Evolutionary conservation across 2,329 filamentous ascomycete genomes (phyloP).

Genomic region (Ophiostoma himal-ulmi): DNA sequence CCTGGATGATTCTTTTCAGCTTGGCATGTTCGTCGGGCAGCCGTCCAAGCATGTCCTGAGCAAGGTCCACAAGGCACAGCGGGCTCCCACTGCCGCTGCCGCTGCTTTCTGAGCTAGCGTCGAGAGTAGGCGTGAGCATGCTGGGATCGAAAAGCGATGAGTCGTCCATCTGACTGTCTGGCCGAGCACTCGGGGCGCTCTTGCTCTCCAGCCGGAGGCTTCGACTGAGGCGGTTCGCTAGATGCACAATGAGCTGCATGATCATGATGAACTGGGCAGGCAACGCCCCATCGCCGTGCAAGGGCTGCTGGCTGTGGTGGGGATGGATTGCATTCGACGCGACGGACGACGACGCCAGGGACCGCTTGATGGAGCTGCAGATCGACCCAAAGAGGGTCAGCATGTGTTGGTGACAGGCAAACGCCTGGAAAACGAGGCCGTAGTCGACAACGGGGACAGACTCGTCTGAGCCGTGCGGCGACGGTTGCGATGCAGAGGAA

Average conservation of each 20-base stretch:
- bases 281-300: neutral
- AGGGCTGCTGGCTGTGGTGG: neutral
- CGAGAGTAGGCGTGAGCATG: neutral
- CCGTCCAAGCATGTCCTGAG: neutral
- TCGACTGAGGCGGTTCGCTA: neutral
- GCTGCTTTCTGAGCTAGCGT: neutral
- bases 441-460: neutral
- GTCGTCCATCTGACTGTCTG: neutral
- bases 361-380: neutral
- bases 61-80: neutral
- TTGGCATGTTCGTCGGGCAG: neutral
- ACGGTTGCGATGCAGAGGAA: neutral
- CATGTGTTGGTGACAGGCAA: neutral
- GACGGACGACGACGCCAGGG: neutral
- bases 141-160: neutral
- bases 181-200: neutral
- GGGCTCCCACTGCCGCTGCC: neutral
- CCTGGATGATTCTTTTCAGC: neutral
- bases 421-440: neutral
- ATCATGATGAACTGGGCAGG: neutral
- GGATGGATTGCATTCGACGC: neutral
- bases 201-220: neutral
- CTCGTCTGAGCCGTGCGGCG: neutral
- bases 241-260: neutral
- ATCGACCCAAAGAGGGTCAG: neutral